Base-by-base conservation (phyloP, 176 grass and related monocot species). In the Juncus effusus region DNA sequence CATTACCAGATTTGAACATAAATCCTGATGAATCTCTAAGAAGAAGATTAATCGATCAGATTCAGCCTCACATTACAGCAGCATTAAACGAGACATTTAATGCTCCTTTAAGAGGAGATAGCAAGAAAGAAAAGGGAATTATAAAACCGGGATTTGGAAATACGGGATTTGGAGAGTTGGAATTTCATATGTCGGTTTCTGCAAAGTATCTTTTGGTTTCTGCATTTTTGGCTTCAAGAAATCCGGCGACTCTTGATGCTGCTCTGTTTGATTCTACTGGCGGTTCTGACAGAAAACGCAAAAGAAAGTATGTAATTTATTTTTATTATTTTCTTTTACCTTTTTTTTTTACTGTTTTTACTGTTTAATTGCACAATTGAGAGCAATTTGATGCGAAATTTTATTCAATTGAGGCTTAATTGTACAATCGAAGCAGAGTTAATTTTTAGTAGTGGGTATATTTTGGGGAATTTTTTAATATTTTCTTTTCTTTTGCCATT, bases 221-320 rank as follows among this genome's bases (percentile, higher is more conserved):
- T 13, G 85, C 83, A 44, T 99, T 99, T 78, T 76, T 99, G 42
- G 94, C 94, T 72, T 97, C 80, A 3, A 92, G 88, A 62, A 93
- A 93, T 56, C 88, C 94, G 0, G 88, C 85, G 60, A 92, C 88
- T 42, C 83, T 97, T 68, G 94, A 97, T 93, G 94, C 85, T 13
- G 60, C 88, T 77, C 74, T 97, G 67, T 97, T 97, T 0, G 94
- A 97, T 78, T 84, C 88, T 42, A 97, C 94, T 69, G 94, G 94
- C 63, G 94, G 88, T 3, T 84, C 70, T 9, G 75, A 77, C 51
- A 44, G 35, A 51, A 99, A 80, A 74, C 78, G 83, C 44, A 99
- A 84, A 75, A 89, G 85, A 53, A 93, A 93, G 94, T 99, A 89
- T 73, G 64, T 13, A 60, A 38, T 59, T 50, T 66, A 28, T 51